These are phyloP conservation scores for Alternaria triticimaculans DNA, from an alignment of 2,329 filamentous ascomycete species.

Conservation along the genomic window DNA sequence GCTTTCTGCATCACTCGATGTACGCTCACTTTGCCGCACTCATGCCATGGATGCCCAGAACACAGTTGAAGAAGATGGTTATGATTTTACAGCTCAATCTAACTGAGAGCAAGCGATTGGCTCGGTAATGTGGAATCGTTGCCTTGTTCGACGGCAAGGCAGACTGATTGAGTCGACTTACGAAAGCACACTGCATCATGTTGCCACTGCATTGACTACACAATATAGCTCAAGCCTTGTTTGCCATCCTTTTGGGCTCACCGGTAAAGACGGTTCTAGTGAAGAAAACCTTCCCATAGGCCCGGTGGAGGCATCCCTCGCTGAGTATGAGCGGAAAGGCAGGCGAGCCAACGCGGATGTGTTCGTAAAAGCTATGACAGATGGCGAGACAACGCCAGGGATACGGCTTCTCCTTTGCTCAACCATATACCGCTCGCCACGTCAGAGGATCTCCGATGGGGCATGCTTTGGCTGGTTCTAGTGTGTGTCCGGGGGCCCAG, in stretches of 20 bases:
- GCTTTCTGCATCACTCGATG: slow-evolving; percentile 27
- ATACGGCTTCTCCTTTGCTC: slow-evolving; percentile 47
- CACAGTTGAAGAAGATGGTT: slow-evolving; percentile 18
- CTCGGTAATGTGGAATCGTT: slow-evolving; percentile 34
- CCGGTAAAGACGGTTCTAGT: slow-evolving; percentile 44
- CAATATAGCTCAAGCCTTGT: slow-evolving; percentile 24
- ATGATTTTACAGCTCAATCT: slow-evolving; percentile 29
- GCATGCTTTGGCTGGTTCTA: slow-evolving; percentile 56
- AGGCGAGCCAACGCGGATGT: slow-evolving; percentile 36
- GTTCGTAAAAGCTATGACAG: slow-evolving; percentile 47
- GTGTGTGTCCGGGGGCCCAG: slow-evolving; percentile 50
- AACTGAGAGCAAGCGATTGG: slow-evolving; percentile 38
- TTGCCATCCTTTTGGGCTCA: slow-evolving; percentile 39
- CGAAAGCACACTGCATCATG: slow-evolving; percentile 36
- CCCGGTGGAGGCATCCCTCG: slow-evolving; percentile 40
- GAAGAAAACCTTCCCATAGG: slow-evolving; percentile 42
- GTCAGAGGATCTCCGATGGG: slow-evolving; percentile 61
- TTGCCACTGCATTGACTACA: slow-evolving; percentile 43
- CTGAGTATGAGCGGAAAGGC: slow-evolving; percentile 32
- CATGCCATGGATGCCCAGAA: slow-evolving; percentile 16
- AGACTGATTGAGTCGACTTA: slow-evolving; percentile 36
- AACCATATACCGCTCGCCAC: slow-evolving; percentile 57
- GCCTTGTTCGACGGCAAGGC: slow-evolving; percentile 37
- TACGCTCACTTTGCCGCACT: slow-evolving; percentile 23
- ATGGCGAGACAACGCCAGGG: slow-evolving; percentile 49